Evolutionary conservation across 1,284 basidiomycete species (phyloP).

Genomic region (Cryptococcus sp.): DNA sequence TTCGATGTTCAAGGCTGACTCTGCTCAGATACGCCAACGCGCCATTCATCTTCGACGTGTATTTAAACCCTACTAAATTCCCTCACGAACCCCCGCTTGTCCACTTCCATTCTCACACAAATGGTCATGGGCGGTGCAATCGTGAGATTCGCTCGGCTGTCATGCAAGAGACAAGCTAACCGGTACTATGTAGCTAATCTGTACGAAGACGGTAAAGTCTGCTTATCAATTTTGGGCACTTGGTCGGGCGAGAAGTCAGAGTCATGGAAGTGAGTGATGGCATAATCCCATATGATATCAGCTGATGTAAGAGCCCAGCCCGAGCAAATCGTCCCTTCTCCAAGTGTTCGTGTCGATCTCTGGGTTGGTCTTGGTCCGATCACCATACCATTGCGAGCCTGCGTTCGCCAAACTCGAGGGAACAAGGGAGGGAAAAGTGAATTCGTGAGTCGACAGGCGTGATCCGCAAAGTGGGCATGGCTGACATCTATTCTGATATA

Average conservation of each 20-base stretch:
- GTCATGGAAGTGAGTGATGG: conserved; percentile 63
- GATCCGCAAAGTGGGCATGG: neutral
- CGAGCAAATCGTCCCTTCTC: conserved; percentile 72
- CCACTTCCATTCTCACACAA: conserved; percentile 91
- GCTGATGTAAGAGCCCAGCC: conserved; percentile 55
- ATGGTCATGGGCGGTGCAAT: conserved; percentile 82
- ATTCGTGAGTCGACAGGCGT: conserved; percentile 60
- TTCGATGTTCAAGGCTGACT: neutral
- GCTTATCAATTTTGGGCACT: conserved; percentile 84
- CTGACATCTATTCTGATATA: conserved; percentile 7
- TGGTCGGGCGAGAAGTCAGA: conserved; percentile 87
- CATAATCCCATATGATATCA: neutral
- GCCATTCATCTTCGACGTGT: conserved; percentile 93
- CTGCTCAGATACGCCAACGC: conserved; percentile 70
- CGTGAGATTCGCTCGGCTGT: conserved; percentile 19
- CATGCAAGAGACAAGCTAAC: neutral
- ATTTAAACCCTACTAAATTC: conserved; percentile 77
- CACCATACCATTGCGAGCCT: conserved; percentile 93
- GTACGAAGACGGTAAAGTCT: conserved; percentile 95
- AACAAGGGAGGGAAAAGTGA: conserved; percentile 83
- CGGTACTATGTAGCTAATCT: conserved; percentile 64
- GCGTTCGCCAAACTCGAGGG: conserved; percentile 84
- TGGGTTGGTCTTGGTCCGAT: conserved; percentile 85
- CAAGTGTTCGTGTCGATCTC: conserved; percentile 94
- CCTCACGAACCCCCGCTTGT: conserved; percentile 83